Conservation (phyloP, 441 rosid genomes). For the Jatropha podagrica region DNA sequence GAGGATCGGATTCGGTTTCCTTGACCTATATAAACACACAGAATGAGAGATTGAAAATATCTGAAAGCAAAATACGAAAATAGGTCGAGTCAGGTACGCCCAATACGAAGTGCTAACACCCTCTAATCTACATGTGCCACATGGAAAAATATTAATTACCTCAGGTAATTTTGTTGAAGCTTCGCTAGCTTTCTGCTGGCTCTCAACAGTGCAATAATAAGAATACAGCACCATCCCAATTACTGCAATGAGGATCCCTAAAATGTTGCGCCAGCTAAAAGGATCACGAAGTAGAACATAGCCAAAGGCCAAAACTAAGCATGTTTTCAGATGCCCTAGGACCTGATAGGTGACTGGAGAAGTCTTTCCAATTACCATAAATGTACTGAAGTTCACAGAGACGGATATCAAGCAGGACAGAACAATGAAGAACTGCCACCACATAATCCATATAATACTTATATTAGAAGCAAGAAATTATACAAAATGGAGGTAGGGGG, state of each 20-base stretch:
- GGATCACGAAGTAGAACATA: constrained; percentile 86
- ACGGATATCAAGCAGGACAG: constrained; percentile 96
- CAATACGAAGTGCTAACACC: neutral
- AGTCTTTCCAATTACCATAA: constrained; percentile 96
- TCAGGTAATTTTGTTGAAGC: constrained; percentile 62
- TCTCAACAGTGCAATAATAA: constrained; percentile 66
- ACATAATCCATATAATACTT: neutral
- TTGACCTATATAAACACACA: constrained; percentile 43
- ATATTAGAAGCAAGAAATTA: constrained; percentile 20
- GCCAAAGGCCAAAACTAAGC: constrained; percentile 95
- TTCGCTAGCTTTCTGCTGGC: constrained; percentile 83
- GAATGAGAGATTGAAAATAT: constrained; percentile 10
- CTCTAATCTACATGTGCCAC: neutral
- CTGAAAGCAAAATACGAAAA: neutral
- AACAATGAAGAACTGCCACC: constrained; percentile 94
- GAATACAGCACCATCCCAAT: constrained; percentile 91
- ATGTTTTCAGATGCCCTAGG: constrained; percentile 94
- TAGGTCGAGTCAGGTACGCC: neutral
- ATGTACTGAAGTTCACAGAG: constrained; percentile 98
- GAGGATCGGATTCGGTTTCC: constrained; percentile 83
- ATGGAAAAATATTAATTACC: constrained; percentile 41
- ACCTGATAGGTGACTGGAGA: constrained; percentile 99
- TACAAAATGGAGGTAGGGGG: neutral
- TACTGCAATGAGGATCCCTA: constrained; percentile 85
- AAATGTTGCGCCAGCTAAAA: constrained; percentile 94